A percentile compares a stretch with the other conserved stretches of the same genome.
phyloP scores from a whole-genome alignment of 164 flowering plant species.

The Vitis riparia region DNA sequence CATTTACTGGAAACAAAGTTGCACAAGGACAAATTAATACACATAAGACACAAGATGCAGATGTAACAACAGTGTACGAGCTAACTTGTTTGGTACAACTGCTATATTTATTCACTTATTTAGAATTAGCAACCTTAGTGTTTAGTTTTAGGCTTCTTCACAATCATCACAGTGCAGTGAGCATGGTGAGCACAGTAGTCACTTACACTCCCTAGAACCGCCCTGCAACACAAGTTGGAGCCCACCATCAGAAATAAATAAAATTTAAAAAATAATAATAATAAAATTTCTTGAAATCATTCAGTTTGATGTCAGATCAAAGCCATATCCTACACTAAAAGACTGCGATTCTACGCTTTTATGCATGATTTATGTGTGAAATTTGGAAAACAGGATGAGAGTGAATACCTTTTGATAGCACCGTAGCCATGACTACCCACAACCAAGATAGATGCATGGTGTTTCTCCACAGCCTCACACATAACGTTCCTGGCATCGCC shows the following conservation, averaged over 20 bases:
- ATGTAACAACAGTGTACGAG: too few species aligned
- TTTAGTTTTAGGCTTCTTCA: slow-evolving; percentile 71
- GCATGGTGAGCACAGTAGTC: slow-evolving; percentile 91
- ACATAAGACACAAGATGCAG: too few species aligned
- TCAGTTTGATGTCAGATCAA: too few species aligned
- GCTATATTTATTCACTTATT: slow-evolving; percentile 2
- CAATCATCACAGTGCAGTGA: slow-evolving; percentile 80
- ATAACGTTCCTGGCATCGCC: slow-evolving; percentile 59
- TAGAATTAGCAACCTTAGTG: slow-evolving; percentile 22
- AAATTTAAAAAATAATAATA: too few species aligned
- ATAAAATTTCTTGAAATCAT: too few species aligned
- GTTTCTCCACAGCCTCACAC: slow-evolving; percentile 55
- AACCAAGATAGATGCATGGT: slow-evolving; percentile 51
- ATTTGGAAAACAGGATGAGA: background rate
- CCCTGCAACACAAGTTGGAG: slow-evolving; percentile 40
- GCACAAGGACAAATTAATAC: too few species aligned
- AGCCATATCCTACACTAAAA: too few species aligned
- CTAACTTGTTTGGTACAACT: background rate
- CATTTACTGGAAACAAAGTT: too few species aligned
- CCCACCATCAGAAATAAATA: too few species aligned
- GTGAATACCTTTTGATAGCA: slow-evolving; percentile 50
- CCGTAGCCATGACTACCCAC: slow-evolving; percentile 70
- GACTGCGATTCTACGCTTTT: too few species aligned
- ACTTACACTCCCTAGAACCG: slow-evolving; percentile 78
- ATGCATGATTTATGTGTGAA: too few species aligned